These are phyloP conservation scores for Penicillium subrubescens DNA, from an alignment of 495 filamentous ascomycete species.

Conservation along the genomic window DNA sequence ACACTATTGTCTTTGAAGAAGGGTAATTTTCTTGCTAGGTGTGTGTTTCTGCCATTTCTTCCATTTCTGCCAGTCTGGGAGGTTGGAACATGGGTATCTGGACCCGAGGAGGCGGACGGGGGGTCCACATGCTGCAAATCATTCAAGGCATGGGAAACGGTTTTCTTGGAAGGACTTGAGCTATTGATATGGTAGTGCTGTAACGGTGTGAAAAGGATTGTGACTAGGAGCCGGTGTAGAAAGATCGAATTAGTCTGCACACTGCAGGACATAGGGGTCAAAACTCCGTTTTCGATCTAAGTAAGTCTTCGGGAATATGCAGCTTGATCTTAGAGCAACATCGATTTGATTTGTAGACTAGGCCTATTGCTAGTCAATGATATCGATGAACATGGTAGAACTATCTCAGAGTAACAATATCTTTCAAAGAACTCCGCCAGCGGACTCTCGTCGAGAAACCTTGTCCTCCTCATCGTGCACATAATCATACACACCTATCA, in stretches of 20 bases:
- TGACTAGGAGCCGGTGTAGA: too few relatives aligned
- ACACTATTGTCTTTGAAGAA: constrained; percentile 5
- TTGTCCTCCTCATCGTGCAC: neutral
- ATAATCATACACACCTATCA: neutral
- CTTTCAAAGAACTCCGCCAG: neutral
- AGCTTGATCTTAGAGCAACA: too few relatives aligned
- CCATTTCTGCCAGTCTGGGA: too few relatives aligned
- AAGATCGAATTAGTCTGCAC: neutral
- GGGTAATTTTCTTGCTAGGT: neutral
- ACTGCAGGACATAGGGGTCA: neutral
- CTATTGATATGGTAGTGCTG: neutral
- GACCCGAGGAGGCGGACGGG: neutral
- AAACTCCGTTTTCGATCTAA: neutral
- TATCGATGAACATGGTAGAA: neutral
- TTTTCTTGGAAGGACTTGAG: neutral
- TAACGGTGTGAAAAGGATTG: neutral
- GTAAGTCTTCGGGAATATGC: too few relatives aligned
- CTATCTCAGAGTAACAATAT: neutral
- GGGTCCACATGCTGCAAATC: neutral
- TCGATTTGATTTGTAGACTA: neutral
- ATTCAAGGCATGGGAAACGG: neutral
- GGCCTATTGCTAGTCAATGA: neutral
- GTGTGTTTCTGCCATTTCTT: neutral
- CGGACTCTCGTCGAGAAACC: neutral
- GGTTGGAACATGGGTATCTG: neutral